Conservation (phyloP, 805 yeast genomes). For the Suhomyces tanzawaensis region DNA sequence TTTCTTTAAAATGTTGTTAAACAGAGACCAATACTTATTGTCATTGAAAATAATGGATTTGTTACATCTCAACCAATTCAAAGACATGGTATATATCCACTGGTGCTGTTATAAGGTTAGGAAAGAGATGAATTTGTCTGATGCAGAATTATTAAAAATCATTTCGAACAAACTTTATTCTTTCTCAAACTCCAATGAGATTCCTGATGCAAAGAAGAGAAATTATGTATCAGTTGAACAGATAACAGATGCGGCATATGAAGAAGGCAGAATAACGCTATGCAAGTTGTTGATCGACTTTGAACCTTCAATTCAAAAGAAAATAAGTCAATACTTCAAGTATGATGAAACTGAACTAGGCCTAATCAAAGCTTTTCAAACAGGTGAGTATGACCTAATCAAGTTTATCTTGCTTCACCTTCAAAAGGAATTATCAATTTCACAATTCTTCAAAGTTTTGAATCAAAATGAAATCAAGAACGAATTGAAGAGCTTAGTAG, state of each 20-base stretch:
- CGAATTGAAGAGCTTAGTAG: constrained; percentile 21
- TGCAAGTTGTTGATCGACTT: constrained; percentile 65
- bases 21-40: constrained; percentile 57
- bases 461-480: constrained; percentile 42
- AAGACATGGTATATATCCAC: constrained; percentile 51
- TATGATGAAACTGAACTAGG: constrained; percentile 76
- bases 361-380: constrained; percentile 59
- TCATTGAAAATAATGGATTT: constrained; percentile 61
- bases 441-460: constrained; percentile 69
- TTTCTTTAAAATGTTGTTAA: constrained; percentile 55
- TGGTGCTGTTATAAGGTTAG: constrained; percentile 81
- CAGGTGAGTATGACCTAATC: constrained; percentile 59
- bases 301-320: constrained; percentile 63
- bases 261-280: constrained; percentile 75
- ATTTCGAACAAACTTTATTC: constrained; percentile 47
- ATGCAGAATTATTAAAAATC: constrained; percentile 52
- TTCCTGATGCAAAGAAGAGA: constrained; percentile 22
- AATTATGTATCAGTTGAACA: constrained; percentile 51
- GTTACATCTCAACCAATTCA: constrained; percentile 39
- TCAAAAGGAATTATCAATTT: constrained; percentile 51
- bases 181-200: constrained; percentile 12
- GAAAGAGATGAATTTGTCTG: constrained; percentile 51
- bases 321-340: constrained; percentile 56
- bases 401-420: constrained; percentile 55
- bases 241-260: constrained; percentile 63